These are phyloP conservation scores for Rhododendron vialii DNA, from an alignment of 148 eudicot genomes.

Conservation along the genomic window DNA sequence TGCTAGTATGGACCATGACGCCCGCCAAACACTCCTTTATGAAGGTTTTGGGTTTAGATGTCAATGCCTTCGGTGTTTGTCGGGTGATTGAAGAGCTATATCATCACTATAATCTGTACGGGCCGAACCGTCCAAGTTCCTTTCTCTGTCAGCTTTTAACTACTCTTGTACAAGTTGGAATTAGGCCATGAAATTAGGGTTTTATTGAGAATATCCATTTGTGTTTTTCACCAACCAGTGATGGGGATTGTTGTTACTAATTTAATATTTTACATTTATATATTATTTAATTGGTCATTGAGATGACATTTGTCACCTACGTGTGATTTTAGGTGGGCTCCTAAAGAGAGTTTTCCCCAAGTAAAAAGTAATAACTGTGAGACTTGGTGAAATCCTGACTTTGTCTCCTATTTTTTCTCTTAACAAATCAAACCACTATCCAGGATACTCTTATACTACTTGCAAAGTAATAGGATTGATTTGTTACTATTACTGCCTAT, in stretches of 20 bases:
- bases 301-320: no score
- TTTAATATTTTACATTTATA: no score
- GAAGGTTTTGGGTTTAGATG: constrained; percentile 82
- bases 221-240: not conserved
- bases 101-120: not conserved
- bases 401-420: no score
- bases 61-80: constrained; percentile 64
- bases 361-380: no score
- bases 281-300: no score
- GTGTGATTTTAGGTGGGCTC: no score
- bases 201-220: not conserved
- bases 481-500: no score
- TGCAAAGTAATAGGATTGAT: no score
- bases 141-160: not conserved
- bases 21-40: constrained; percentile 59
- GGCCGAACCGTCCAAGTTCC: not conserved
- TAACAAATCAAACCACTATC: no score
- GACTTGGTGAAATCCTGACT: no score
- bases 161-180: not conserved
- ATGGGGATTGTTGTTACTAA: not conserved
- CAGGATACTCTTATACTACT: no score
- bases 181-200: not conserved
- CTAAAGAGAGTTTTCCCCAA: no score
- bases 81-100: constrained; percentile 37
- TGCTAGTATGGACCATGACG: constrained; percentile 77